Conservation (phyloP, 2,329 filamentous ascomycete genomes). For the Lachnellula cervina region DNA sequence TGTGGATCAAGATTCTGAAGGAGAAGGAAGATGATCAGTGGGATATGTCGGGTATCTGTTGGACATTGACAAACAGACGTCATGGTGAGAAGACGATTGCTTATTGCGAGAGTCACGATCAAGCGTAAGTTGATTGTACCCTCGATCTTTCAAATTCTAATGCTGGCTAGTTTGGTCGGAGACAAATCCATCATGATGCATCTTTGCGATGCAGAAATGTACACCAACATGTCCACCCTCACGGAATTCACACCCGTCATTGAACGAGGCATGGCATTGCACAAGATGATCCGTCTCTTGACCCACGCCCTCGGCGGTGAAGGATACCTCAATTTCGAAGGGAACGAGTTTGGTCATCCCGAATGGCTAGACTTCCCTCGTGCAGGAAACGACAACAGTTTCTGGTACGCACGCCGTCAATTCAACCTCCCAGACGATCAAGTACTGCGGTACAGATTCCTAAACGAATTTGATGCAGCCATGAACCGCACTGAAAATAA, state of each 20-base stretch:
- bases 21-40: slow-evolving; percentile 82
- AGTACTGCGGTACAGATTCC: slow-evolving; percentile 80
- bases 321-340: slow-evolving; percentile 97
- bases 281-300: slow-evolving; percentile 96
- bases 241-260: slow-evolving; percentile 83
- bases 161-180: slow-evolving; percentile 68
- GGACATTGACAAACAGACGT: slow-evolving; percentile 85
- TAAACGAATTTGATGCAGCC: slow-evolving; percentile 87
- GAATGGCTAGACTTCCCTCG: slow-evolving; percentile 99
- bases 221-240: slow-evolving; percentile 92
- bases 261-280: slow-evolving; percentile 82
- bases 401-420: slow-evolving; percentile 90
- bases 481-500: slow-evolving; percentile 88
- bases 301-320: slow-evolving; percentile 91
- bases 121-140: slow-evolving; percentile 65
- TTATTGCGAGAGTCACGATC: slow-evolving; percentile 94
- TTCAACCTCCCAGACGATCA: slow-evolving; percentile 86
- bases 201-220: slow-evolving; percentile 94
- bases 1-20: slow-evolving; percentile 99
- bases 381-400: slow-evolving; percentile 86
- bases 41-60: slow-evolving; percentile 81
- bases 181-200: slow-evolving; percentile 98
- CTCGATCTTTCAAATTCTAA: neutral
- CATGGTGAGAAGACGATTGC: slow-evolving; percentile 98
- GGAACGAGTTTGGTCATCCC: slow-evolving; percentile 97